Base-by-base conservation (phyloP, 129 eudicot species). In the Centrapalus pauciflorus region DNA sequence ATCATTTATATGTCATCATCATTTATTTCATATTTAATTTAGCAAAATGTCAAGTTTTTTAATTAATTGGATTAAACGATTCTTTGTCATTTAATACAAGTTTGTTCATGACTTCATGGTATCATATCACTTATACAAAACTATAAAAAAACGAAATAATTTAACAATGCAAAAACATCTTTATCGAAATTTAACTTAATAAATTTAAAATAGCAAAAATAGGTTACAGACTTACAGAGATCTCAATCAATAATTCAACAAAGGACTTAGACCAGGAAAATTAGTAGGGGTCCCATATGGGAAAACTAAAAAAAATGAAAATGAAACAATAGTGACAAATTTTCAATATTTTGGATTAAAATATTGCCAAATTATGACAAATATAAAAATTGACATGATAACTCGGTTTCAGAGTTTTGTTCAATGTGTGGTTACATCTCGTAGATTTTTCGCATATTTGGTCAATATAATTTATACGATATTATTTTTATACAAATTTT, bases 391-490 rank as follows among this genome's bases (percentile, higher is more conserved):
- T 24, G 51, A 71, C 76, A 20, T 60, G 61, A 45, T 71, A 27
- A 32, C 29, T 28, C 50, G 61, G 14, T 61, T 21, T 30, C 70
- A 14, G 17, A 16, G 11, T 58, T 57, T 37, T 7, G 20, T 70
- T 48, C 5, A 59, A 45, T 61, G 52, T 70, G 43, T 12, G n/a
- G 69, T 71, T 60, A 71, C 76, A 61, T 61, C 64, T 51, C 3
- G 46, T 21, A 60, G 69, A 60, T 60, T 29, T 60, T 60, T 20
- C 69, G 52, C 32, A 71, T 71, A 61, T 71, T 46, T 17, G 76
- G 23, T 61, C n/a, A 26, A 17, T 55, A 49, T 49, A 49, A 17
- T 66, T 14, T 17, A 41, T 55, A 55, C 14, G 3, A 7, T 20
- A 25, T 14, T 10, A 26, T 38, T 55, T 14, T 55, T 48, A 17